Evolutionary conservation across 2,329 filamentous ascomycete species (phyloP).

Genomic region (Phoma sp.): DNA sequence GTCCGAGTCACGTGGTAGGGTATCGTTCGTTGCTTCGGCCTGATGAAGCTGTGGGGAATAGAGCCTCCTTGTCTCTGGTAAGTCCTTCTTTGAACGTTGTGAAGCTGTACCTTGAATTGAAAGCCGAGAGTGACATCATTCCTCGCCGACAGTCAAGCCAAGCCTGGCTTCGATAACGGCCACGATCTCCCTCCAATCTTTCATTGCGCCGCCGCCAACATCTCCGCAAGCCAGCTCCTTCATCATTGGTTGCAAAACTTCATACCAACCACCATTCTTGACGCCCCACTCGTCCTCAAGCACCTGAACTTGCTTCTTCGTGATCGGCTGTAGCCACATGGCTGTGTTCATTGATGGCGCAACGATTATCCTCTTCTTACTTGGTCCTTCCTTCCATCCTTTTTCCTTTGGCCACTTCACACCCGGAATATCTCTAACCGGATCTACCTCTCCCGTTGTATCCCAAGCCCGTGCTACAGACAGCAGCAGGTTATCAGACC

Average conservation of each 20-base stretch:
- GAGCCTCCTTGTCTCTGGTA: too few relatives aligned
- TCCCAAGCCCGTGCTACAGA: conserved; percentile 90
- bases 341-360: conserved; percentile 87
- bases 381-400: conserved; percentile 26
- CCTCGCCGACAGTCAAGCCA: conserved; percentile 21
- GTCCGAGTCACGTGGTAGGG: too few relatives aligned
- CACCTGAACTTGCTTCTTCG: conserved; percentile 71
- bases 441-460: conserved; percentile 54
- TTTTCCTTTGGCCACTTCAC: conserved; percentile 29
- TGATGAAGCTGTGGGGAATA: too few relatives aligned
- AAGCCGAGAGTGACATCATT: background rate
- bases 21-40: too few relatives aligned
- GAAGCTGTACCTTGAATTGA: too few relatives aligned
- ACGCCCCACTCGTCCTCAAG: conserved; percentile 78
- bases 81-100: too few relatives aligned
- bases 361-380: conserved; percentile 71
- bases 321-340: conserved; percentile 90
- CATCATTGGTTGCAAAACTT: conserved; percentile 74
- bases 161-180: conserved; percentile 61
- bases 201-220: conserved; percentile 82
- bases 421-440: conserved; percentile 36
- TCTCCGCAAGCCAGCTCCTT: conserved; percentile 88
- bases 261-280: conserved; percentile 62
- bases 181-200: conserved; percentile 79
- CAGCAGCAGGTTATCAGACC: conserved; percentile 77